Evolutionary conservation across 768 basidiomycete species (phyloP), one percentile per base, ranked within the genome.

Genomic region (Infundibulicybe gibba): DNA sequence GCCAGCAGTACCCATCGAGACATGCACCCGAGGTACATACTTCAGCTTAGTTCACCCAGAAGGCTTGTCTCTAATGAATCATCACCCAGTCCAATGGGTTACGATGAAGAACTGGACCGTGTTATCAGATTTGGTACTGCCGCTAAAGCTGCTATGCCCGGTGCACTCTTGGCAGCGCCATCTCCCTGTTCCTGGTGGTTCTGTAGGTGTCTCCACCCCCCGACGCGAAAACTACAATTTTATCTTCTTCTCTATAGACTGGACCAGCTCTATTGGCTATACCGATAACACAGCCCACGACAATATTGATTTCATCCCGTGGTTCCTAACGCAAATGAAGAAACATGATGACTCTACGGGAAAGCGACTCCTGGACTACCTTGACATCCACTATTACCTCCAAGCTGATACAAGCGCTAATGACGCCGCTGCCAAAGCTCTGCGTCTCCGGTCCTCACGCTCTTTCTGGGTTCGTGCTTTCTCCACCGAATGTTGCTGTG

Each of bases 301-400:
- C 53, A 76, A 77, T 51, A 72, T 65, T 30, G 78, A 80, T 55
- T 80, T 77, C 65, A 44, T 80, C 5, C 78, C 78, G 13, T 80
- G 77, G 77, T 78, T 80, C 71, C 62, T 80, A 41, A 41, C 57
- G 13, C 61, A 79, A 58, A 77, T 80, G 76, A 68, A 70, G 32
- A 51, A 61, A 6, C 61, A 63, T 2, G 68, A 71, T 35, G 53
- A 51, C 8, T 58, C 48, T 2, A 49, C 58, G 10, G 71, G 74
- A 2, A 66, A 71, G 51, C 63, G 77, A 11, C 60, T 78, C 17
- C 60, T 80, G n/a, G 78, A 80, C 55, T 77, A 70, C 57, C 71
- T 80, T 44, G 78, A 78, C 54, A 70, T 80, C 47, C 78, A 80
- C 49, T 80, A 78, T 54, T 80, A 80, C 62, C 79, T 70, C 68